Evolutionary conservation across 2,329 filamentous ascomycete species (phyloP).

Genomic region (Raffaelea ambrosiae): DNA sequence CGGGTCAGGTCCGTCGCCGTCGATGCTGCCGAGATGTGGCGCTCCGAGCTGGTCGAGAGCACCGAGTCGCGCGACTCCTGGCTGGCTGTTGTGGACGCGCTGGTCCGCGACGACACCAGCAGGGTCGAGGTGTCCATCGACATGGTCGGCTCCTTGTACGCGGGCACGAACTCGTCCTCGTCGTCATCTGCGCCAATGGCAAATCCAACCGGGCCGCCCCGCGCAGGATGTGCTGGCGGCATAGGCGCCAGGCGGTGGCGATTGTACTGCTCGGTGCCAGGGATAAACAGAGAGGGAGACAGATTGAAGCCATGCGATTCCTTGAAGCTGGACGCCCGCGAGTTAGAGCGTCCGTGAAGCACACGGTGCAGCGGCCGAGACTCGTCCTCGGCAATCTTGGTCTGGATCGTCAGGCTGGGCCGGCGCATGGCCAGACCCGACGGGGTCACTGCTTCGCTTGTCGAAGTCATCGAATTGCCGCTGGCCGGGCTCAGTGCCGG

Average conservation of each 20-base stretch:
- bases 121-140: slow-evolving; percentile 23
- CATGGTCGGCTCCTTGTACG: slow-evolving; percentile 16
- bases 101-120: slow-evolving; percentile 35
- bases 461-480: not conserved
- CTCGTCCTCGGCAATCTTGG: not conserved
- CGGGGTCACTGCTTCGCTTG: slow-evolving; percentile 34
- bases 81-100: slow-evolving; percentile 47
- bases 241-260: slow-evolving; percentile 34
- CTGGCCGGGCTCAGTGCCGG: slow-evolving; percentile 38
- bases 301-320: slow-evolving; percentile 51
- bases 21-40: slow-evolving; percentile 45
- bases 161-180: slow-evolving; percentile 23
- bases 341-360: slow-evolving; percentile 31
- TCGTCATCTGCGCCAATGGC: slow-evolving; percentile 18
- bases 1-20: slow-evolving; percentile 45
- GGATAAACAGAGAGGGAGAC: slow-evolving; percentile 55
- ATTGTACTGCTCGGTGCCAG: slow-evolving; percentile 37
- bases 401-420: slow-evolving; percentile 11
- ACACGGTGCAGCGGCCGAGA: slow-evolving; percentile 14
- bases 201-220: slow-evolving; percentile 8
- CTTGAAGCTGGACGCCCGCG: slow-evolving; percentile 45
- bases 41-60: slow-evolving; percentile 36
- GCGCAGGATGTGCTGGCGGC: not conserved
- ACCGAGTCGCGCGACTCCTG: slow-evolving; percentile 37
- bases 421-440: slow-evolving; percentile 22